These are phyloP conservation scores for Xerocomus nothofagi DNA, from an alignment of 1,284 basidiomycete species.

Conservation along the genomic window DNA sequence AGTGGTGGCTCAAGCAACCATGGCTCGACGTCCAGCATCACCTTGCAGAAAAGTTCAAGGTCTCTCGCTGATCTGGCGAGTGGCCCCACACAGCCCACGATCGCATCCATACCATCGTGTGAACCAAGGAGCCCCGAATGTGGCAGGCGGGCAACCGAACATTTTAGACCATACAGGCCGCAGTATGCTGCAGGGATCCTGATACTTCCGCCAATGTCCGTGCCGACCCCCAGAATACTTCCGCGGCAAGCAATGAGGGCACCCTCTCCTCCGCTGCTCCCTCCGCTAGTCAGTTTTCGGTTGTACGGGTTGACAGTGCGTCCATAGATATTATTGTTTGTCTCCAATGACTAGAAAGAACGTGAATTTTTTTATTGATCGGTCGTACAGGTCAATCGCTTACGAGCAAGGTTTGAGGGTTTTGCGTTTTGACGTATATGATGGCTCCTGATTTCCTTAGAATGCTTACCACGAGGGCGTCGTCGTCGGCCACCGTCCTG, in stretches of 20 bases:
- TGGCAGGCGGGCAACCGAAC: slow-evolving; percentile 50
- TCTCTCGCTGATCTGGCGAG: slow-evolving; percentile 53
- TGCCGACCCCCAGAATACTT: slow-evolving; percentile 58
- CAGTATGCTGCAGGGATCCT: slow-evolving; percentile 39
- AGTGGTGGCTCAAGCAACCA: slow-evolving; percentile 56
- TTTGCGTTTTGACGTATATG: slow-evolving; percentile 57
- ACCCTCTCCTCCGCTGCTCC: slow-evolving; percentile 62
- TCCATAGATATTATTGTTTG: slow-evolving; percentile 54
- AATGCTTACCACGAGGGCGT: slow-evolving; percentile 48
- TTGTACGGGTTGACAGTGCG: slow-evolving; percentile 56
- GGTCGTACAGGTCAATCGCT: slow-evolving; percentile 6
- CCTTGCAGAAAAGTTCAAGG: slow-evolving; percentile 51
- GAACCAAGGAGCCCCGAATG: slow-evolving; percentile 52
- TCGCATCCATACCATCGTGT: slow-evolving; percentile 55
- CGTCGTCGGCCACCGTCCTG: slow-evolving; percentile 39
- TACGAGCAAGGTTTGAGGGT: slow-evolving; percentile 52
- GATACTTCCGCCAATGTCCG: slow-evolving; percentile 55
- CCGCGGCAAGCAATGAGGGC: slow-evolving; percentile 59
- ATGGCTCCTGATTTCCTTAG: slow-evolving; percentile 55
- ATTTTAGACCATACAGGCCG: slow-evolving; percentile 58
- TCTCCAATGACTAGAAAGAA: slow-evolving; percentile 44
- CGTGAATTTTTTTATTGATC: slow-evolving; percentile 9
- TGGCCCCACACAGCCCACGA: slow-evolving; percentile 53
- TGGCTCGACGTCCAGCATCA: slow-evolving; percentile 51
- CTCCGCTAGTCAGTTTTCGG: slow-evolving; percentile 53